phyloP scores from a whole-genome alignment of 768 basidiomycete genomes.

The Epithele typhae region DNA sequence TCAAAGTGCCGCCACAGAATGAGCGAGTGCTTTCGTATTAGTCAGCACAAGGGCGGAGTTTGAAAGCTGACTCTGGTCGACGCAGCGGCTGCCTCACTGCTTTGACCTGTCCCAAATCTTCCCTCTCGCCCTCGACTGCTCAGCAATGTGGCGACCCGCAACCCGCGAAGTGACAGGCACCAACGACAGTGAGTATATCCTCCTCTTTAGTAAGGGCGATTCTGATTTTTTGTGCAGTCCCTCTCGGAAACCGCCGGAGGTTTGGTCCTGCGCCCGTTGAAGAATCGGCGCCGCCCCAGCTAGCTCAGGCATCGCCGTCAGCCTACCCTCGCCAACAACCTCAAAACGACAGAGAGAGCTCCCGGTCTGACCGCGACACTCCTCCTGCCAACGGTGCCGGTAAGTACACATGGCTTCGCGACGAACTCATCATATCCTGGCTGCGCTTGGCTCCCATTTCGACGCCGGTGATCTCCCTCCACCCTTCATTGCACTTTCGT shows the following conservation, averaged over 20 bases:
- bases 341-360: constrained; percentile 47
- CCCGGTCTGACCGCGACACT: constrained; percentile 61
- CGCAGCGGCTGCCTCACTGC: neutral
- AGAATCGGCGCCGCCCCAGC: constrained; percentile 76
- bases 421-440: constrained; percentile 6
- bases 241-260: constrained; percentile 83
- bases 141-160: constrained; percentile 81
- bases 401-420: constrained; percentile 44
- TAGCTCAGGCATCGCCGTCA: constrained; percentile 83
- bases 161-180: constrained; percentile 89
- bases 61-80: constrained; percentile 9
- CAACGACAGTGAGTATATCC: constrained; percentile 69
- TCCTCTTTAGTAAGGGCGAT: neutral
- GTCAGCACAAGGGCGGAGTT: constrained; percentile 21
- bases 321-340: constrained; percentile 69
- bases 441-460: too few relatives aligned
- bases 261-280: constrained; percentile 88
- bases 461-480: constrained; percentile 10
- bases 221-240: constrained; percentile 37
- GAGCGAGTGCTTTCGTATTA: constrained; percentile 4
- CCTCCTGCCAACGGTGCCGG: constrained; percentile 57
- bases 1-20: too few relatives aligned
- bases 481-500: constrained; percentile 11
- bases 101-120: constrained; percentile 5
- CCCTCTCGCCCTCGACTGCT: constrained; percentile 3